phyloP scores from a whole-genome alignment of 371 early-diverging fungal species.

The Apophysomyces ossiformis region DNA sequence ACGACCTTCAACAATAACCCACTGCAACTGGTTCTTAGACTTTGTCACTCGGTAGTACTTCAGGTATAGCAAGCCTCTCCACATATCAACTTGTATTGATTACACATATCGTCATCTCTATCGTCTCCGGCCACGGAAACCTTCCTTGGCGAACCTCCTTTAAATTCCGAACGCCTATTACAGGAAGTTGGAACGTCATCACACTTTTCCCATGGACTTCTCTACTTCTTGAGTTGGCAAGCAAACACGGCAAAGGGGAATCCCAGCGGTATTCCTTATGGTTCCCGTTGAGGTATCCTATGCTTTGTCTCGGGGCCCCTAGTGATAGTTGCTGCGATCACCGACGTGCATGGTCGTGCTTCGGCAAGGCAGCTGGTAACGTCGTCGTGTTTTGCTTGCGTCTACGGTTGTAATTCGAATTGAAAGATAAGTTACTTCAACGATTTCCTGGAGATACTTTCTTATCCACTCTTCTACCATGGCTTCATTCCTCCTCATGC shows the following conservation, averaged over 20 bases:
- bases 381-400: not conserved
- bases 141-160: not conserved
- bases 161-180: not conserved
- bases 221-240: not conserved
- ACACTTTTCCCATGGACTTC: not conserved
- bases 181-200: not conserved
- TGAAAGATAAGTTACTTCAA: not conserved
- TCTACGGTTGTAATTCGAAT: not conserved
- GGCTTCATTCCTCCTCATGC: not conserved
- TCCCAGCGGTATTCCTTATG: not conserved
- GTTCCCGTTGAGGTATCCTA: slow-evolving; percentile 3
- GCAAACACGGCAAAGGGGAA: not conserved
- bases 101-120: not conserved
- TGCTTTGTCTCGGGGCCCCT: not conserved
- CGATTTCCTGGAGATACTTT: not conserved
- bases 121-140: not conserved
- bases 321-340: not conserved
- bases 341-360: slow-evolving; percentile 1
- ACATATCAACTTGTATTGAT: not conserved
- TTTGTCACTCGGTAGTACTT: not conserved
- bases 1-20: not conserved
- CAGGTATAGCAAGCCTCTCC: not conserved
- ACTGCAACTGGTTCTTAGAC: not conserved
- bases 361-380: not conserved
- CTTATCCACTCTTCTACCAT: not conserved